Evolutionary conservation across 2,329 filamentous ascomycete species (phyloP), one percentile per base, ranked within the genome.

Genomic region (Raffaelea arxii): DNA sequence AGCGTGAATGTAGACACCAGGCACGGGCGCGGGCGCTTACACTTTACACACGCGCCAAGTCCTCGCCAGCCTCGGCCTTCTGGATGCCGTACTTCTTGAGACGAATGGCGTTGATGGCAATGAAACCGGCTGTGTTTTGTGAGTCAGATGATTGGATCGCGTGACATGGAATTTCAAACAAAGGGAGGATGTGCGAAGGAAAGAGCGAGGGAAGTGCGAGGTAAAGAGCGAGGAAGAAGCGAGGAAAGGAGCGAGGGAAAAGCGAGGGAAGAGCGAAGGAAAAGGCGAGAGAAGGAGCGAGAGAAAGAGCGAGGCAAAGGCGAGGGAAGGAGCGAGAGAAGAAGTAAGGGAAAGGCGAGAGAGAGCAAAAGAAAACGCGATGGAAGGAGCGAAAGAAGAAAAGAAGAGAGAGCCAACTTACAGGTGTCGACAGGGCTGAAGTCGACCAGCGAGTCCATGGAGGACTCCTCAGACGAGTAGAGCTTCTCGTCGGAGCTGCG

Each of bases 61-160:
- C 56, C 56, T 60, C 52, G 51, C 66, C 66, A 16, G 62, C 53
- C 57, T 63, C 60, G 47, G 61, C 62, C 62, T 67, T 66, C 46
- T 59, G 57, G 3, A 58, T 55, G 41, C 70, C 69, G 49, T 69
- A 74, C 64, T 76, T 82, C 65, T 79, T 68, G 43, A 84, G 66
- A 39, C 77, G 71, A 53, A 84, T 84, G 53, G 77, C 77, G 58
- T 91, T 73, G 56, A 88, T 81, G 45, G 72, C 74, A 59, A 91
- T 80, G 59, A 82, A 81, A 23, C 72, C 72, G 12, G 59, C 30
- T 50, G 30, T 7, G 14, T n/a, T 22, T 16, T 22, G n/a, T 18
- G 12, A 12, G 40, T 22, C 24, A 41, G 4, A 32, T 30, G 36
- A 10, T 12, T 18, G 25, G 10, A 4, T 6, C 21, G 18, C 6